A percentile compares a stretch with the other conserved stretches of the same genome.
phyloP scores from a whole-genome alignment of 106 monocot genomes.

The Ottelia alismoides region DNA sequence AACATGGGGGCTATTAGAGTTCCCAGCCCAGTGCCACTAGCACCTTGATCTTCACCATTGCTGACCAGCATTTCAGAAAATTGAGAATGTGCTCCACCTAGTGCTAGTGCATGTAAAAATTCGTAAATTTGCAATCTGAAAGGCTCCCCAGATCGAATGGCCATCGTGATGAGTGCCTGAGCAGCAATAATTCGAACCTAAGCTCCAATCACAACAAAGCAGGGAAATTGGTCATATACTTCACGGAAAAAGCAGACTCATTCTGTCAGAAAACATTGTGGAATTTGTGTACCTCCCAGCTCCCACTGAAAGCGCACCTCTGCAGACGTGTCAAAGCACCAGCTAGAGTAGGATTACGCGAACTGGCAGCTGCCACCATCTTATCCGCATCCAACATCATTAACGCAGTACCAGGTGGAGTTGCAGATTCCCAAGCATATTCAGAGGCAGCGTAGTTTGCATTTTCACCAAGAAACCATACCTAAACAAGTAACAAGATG shows the following conservation, averaged over 20 bases:
- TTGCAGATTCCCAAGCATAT: constrained; percentile 99
- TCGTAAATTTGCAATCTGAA: constrained; percentile 97
- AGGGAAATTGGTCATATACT: no score
- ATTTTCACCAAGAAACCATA: constrained; percentile 99
- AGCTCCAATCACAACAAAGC: no score
- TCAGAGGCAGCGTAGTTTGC: constrained; percentile 99
- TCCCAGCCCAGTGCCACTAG: constrained; percentile 98
- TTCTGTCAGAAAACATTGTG: no score
- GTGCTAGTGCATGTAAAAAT: constrained; percentile 81
- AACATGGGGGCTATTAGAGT: constrained; percentile 83
- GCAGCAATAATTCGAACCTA: constrained; percentile 87
- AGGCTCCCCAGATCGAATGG: constrained; percentile 90
- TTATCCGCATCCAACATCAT: constrained; percentile 99
- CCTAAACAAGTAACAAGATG: constrained; percentile 24
- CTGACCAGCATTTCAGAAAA: constrained; percentile 78
- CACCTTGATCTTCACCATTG: constrained; percentile 98
- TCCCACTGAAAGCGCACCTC: constrained; percentile 98
- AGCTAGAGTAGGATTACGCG: constrained; percentile 90
- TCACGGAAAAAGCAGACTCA: no score
- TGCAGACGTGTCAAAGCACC: constrained; percentile 89
- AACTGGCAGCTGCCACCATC: constrained; percentile 99
- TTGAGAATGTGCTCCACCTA: constrained; percentile 86
- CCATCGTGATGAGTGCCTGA: constrained; percentile 83
- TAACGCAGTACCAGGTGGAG: constrained; percentile 96
- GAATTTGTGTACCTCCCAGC: constrained; percentile 99